A percentile compares a stretch with the other conserved stretches of the same genome.
Conservation (phyloP, 2,329 filamentous ascomycete genomes). For the Cladobotryum protrusum region DNA sequence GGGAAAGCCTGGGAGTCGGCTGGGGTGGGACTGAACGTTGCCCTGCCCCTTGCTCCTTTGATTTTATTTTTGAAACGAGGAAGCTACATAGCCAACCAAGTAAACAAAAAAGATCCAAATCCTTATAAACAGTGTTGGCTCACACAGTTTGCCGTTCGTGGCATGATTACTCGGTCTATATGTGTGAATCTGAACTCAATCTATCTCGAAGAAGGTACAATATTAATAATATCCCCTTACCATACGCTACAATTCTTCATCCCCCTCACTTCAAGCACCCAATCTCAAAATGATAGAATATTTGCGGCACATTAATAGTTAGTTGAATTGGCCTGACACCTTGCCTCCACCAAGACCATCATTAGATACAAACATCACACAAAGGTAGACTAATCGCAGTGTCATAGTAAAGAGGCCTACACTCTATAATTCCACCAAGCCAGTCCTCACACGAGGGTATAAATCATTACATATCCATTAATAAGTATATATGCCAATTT, state of each 20-base stretch:
- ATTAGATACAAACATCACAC: too few relatives aligned
- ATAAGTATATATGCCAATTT: background rate
- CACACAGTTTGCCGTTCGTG: background rate
- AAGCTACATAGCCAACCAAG: constrained; percentile 20
- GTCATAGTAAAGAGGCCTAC: background rate
- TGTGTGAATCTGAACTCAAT: too few relatives aligned
- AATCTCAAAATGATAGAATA: too few relatives aligned
- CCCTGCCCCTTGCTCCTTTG: constrained; percentile 46
- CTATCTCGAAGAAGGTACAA: too few relatives aligned
- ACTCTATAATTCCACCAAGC: background rate
- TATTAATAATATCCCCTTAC: too few relatives aligned
- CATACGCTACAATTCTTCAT: too few relatives aligned
- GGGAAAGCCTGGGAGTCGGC: constrained; percentile 96
- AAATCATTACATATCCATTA: background rate
- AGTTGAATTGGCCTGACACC: too few relatives aligned
- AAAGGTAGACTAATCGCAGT: background rate
- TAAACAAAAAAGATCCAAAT: constrained; percentile 15
- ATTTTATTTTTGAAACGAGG: constrained; percentile 17
- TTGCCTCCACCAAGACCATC: too few relatives aligned
- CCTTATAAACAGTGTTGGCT: background rate
- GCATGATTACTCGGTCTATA: too few relatives aligned
- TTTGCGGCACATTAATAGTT: too few relatives aligned
- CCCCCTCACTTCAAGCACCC: too few relatives aligned
- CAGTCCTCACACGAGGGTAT: background rate
- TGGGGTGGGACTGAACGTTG: constrained; percentile 86